Conservation (phyloP, 73 alveolate species). For the Loxodes magnus region DNA sequence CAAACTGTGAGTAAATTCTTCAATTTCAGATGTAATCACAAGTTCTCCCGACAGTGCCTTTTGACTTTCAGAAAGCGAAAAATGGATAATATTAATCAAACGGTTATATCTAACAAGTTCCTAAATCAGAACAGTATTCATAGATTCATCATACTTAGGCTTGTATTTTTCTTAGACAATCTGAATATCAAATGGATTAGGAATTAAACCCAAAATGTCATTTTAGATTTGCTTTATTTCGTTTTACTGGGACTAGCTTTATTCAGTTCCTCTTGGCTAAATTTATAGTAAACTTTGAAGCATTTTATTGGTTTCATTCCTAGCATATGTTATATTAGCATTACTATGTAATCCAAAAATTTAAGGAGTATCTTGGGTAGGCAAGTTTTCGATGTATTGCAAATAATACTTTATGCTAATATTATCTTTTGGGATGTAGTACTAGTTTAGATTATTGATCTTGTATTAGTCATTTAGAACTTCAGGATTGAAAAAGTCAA, state of each 20-base stretch:
- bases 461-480: constrained; percentile 53
- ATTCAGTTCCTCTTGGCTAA: constrained; percentile 43
- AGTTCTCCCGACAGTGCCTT: constrained; percentile 73
- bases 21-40: constrained; percentile 80
- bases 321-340: constrained; percentile 93
- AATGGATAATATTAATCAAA: constrained; percentile 75
- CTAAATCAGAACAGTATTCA: constrained; percentile 58
- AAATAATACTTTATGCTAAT: constrained; percentile 63
- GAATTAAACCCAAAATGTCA: too few relatives aligned
- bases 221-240: too few relatives aligned
- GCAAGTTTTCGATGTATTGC: constrained; percentile 70
- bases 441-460: constrained; percentile 53
- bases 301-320: constrained; percentile 74
- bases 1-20: constrained; percentile 56
- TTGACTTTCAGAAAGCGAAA: constrained; percentile 59
- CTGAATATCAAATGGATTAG: too few relatives aligned
- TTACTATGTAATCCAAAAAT: constrained; percentile 95
- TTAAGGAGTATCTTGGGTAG: constrained; percentile 87
- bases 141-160: constrained; percentile 51
- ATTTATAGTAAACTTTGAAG: constrained; percentile 59
- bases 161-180: constrained; percentile 57
- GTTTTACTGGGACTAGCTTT: constrained; percentile 32
- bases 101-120: constrained; percentile 82
- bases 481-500: constrained; percentile 60
- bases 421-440: constrained; percentile 75